A percentile compares a stretch with the other conserved stretches of the same genome.
These are phyloP conservation scores for Botrytis byssoidea DNA, from an alignment of 2,329 filamentous ascomycete species.

Conservation along the genomic window DNA sequence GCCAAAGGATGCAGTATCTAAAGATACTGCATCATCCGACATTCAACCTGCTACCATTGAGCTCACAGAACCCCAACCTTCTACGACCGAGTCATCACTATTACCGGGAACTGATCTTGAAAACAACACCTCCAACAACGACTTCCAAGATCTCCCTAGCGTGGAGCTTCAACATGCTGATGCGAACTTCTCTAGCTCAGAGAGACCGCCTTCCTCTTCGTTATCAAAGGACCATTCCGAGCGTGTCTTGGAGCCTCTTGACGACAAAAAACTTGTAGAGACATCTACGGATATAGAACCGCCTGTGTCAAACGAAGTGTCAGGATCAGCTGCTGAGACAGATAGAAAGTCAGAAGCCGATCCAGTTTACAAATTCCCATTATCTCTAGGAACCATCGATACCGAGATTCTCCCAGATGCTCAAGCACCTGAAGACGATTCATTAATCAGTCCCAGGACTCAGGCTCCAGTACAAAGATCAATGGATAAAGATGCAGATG, in stretches of 20 bases:
- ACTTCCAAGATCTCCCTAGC: background rate
- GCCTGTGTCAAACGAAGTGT: background rate
- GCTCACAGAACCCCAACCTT: background rate
- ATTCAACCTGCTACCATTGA: background rate
- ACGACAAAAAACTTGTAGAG: background rate
- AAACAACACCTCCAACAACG: background rate
- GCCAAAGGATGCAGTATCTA: background rate
- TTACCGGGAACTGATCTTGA: background rate
- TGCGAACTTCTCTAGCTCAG: background rate
- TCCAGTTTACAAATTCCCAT: background rate
- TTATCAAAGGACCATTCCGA: background rate
- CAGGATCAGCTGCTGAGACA: background rate
- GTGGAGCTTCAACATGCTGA: background rate
- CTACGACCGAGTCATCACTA: background rate
- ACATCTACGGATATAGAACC: background rate
- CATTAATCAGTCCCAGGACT: constrained; percentile 11
- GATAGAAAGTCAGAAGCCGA: background rate
- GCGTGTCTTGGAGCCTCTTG: background rate
- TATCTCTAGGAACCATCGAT: background rate
- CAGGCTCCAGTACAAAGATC: background rate
- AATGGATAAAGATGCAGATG: background rate
- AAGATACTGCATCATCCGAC: background rate
- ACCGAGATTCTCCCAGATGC: constrained; percentile 14
- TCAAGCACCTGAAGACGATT: constrained; percentile 11
- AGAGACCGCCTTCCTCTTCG: background rate